Evolutionary conservation across 2,329 filamentous ascomycete genomes (phyloP).

Genomic region (Fusarium sarcochroum): DNA sequence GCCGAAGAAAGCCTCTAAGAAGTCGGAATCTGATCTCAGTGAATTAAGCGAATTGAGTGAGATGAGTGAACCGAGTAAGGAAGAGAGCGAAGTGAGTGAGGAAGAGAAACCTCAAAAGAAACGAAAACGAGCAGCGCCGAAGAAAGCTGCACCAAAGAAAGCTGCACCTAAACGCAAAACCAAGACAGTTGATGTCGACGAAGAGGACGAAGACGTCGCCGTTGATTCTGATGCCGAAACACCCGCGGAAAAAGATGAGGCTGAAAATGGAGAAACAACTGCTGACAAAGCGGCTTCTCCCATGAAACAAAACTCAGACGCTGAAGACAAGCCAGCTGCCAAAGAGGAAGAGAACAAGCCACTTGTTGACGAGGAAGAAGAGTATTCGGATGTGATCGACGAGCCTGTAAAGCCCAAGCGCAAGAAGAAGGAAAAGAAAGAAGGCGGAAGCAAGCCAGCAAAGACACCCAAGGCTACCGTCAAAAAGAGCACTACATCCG

Average conservation of each 20-base stretch:
- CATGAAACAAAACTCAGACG: slow-evolving; percentile 13
- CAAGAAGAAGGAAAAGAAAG: slow-evolving; percentile 64
- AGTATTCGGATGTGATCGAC: slow-evolving; percentile 74
- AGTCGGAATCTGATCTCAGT: slow-evolving; percentile 38
- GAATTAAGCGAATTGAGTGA: slow-evolving; percentile 41
- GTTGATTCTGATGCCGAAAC: slow-evolving; percentile 34
- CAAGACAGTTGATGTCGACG: slow-evolving; percentile 49
- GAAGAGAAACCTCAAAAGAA: slow-evolving; percentile 46
- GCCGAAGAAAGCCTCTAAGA: slow-evolving; percentile 47
- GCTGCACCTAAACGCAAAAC: slow-evolving; percentile 20
- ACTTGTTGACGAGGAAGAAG: slow-evolving; percentile 55
- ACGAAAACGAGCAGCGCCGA: slow-evolving; percentile 30
- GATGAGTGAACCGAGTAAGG: slow-evolving; percentile 40
- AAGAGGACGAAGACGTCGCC: slow-evolving; percentile 38
- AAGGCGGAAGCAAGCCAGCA: slow-evolving; percentile 44
- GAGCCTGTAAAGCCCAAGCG: slow-evolving; percentile 73
- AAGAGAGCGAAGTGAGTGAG: slow-evolving; percentile 45
- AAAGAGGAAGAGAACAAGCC: slow-evolving; percentile 42
- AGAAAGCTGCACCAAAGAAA: slow-evolving; percentile 7
- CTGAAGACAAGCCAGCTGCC: slow-evolving; percentile 11
- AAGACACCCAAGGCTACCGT: slow-evolving; percentile 47
- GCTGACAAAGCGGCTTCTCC: slow-evolving; percentile 7
- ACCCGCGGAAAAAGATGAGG: slow-evolving; percentile 7
- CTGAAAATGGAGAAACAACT: not conserved
- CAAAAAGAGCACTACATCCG: slow-evolving; percentile 52